These are phyloP conservation scores for Elongisporangium anandrum DNA, from an alignment of 352 stramenopile species.

Conservation along the genomic window DNA sequence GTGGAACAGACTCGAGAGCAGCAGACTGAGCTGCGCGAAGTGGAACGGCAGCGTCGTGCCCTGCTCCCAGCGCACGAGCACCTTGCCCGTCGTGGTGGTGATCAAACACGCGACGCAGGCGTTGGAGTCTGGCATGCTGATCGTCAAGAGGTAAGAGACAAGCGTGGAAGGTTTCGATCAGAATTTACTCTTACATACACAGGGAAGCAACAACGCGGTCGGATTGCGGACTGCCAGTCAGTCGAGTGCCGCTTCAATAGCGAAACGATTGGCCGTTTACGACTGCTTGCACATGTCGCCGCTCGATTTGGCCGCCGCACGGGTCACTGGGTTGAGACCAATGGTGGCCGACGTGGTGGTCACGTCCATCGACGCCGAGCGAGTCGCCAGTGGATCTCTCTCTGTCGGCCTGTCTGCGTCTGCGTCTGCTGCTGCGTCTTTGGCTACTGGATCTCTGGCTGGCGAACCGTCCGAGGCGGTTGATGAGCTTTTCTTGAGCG, in stretches of 20 bases:
- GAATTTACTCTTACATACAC: not conserved
- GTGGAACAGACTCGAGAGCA: constrained; percentile 58
- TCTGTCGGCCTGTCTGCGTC: not conserved
- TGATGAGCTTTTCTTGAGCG: not conserved
- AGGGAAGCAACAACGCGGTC: not conserved
- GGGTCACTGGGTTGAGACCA: constrained; percentile 10
- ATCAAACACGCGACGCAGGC: constrained; percentile 38
- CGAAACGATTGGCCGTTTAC: constrained; percentile 3
- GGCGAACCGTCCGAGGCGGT: not conserved
- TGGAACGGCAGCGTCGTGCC: constrained; percentile 37
- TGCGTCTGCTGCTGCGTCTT: not conserved
- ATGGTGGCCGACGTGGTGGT: constrained; percentile 13
- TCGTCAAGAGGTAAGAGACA: constrained; percentile 9
- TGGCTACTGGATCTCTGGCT: not conserved
- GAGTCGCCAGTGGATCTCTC: constrained; percentile 3
- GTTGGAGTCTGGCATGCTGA: constrained; percentile 3
- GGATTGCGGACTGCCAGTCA: not conserved
- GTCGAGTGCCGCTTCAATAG: not conserved
- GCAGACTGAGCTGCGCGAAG: constrained; percentile 33
- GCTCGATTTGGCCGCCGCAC: constrained; percentile 19
- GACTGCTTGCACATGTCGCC: constrained; percentile 34
- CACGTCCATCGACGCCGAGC: constrained; percentile 11
- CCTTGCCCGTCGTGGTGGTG: constrained; percentile 38
- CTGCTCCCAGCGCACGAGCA: constrained; percentile 42
- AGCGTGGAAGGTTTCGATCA: not conserved